Conservation (phyloP, 2,329 filamentous ascomycete genomes). For the Sporothrix pallida region DNA sequence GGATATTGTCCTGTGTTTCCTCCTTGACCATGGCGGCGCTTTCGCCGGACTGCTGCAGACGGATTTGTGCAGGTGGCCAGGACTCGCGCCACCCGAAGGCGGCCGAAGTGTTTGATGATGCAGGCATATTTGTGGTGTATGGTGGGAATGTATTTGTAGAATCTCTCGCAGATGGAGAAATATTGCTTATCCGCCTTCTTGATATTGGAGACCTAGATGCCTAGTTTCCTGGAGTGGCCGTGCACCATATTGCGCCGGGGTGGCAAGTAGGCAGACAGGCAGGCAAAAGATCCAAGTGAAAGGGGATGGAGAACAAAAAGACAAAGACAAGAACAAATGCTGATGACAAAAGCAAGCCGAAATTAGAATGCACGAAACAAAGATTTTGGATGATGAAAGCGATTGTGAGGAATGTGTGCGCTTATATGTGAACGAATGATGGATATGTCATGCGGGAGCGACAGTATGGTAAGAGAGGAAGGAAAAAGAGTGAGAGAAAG, state of each 20-base stretch:
- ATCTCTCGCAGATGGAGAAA: not conserved
- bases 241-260: not conserved
- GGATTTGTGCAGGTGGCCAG: constrained; percentile 60
- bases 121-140: constrained; percentile 43
- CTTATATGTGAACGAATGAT: constrained; percentile 14
- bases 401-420: not conserved
- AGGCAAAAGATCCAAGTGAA: not conserved
- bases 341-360: not conserved
- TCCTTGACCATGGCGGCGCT: constrained; percentile 40
- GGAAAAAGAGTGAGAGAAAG: not conserved
- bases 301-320: not conserved
- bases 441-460: constrained; percentile 11
- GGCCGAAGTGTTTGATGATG: constrained; percentile 38
- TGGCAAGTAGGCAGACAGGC: constrained; percentile 20
- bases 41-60: constrained; percentile 52
- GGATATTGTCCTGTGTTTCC: constrained; percentile 48
- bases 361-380: too few species aligned
- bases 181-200: not conserved
- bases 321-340: not conserved
- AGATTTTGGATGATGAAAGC: too few species aligned
- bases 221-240: constrained; percentile 1
- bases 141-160: not conserved
- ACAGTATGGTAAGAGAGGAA: not conserved
- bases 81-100: constrained; percentile 48
- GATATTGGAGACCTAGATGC: not conserved